Percentiles rank a stretch among this genome's conserved stretches.
phyloP scores from a whole-genome alignment of 2,329 filamentous ascomycete species.

The Arachnomyces sp. region DNA sequence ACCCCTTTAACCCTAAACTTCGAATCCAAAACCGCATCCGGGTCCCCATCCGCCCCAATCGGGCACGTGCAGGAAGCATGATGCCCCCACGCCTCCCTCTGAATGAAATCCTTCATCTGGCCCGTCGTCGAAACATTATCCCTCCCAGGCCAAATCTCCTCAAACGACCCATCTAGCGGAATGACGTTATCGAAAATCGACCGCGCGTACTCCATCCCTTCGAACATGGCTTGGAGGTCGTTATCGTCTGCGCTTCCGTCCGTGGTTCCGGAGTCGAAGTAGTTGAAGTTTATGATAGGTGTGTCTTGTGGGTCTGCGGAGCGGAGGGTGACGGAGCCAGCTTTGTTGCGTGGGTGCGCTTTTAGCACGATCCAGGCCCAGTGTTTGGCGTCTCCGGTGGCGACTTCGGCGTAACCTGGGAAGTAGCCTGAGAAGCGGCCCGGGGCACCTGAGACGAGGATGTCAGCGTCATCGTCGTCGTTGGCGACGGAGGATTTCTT shows the following conservation, averaged over 20 bases:
- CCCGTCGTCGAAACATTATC: slow-evolving; percentile 33
- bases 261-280: slow-evolving; percentile 42
- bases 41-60: slow-evolving; percentile 47
- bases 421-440: slow-evolving; percentile 49
- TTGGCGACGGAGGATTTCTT: slow-evolving; percentile 30
- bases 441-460: slow-evolving; percentile 49
- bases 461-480: slow-evolving; percentile 43
- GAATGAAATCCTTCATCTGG: slow-evolving; percentile 41
- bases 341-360: slow-evolving; percentile 53
- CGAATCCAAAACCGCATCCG: slow-evolving; percentile 43
- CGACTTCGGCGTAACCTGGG: slow-evolving; percentile 43
- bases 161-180: slow-evolving; percentile 37
- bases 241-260: slow-evolving; percentile 38
- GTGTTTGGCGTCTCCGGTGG: slow-evolving; percentile 30
- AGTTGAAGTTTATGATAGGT: slow-evolving; percentile 56
- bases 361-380: slow-evolving; percentile 49
- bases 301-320: slow-evolving; percentile 56
- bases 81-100: slow-evolving; percentile 48
- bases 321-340: slow-evolving; percentile 53
- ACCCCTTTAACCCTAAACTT: slow-evolving; percentile 48
- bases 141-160: slow-evolving; percentile 35
- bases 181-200: slow-evolving; percentile 35
- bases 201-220: slow-evolving; percentile 48
- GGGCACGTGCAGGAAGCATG: slow-evolving; percentile 49
- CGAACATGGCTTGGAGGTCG: slow-evolving; percentile 45